These are phyloP conservation scores for Daldinia sp. DNA, from an alignment of 2,329 filamentous ascomycete species.

Conservation along the genomic window DNA sequence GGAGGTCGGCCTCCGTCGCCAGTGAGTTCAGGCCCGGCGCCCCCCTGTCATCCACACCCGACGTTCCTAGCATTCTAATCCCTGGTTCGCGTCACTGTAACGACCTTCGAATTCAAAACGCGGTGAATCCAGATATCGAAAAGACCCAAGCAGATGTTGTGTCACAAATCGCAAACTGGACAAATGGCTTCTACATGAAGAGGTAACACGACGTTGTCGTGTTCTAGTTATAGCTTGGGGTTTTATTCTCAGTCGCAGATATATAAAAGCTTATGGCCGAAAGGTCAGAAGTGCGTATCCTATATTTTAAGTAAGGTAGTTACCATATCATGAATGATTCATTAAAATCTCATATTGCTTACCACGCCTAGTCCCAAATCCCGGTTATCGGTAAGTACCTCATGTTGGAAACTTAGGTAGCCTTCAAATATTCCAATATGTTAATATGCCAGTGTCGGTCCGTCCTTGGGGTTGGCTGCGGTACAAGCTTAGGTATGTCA, in stretches of 20 bases:
- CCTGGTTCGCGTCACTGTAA: slow-evolving; percentile 67
- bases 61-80: slow-evolving; percentile 66
- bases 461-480: background rate
- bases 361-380: too few species aligned
- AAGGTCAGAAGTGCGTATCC: background rate
- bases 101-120: slow-evolving; percentile 63
- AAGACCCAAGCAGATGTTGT: slow-evolving; percentile 32
- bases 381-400: too few species aligned
- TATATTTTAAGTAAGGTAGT: background rate
- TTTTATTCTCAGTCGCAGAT: background rate
- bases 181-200: slow-evolving; percentile 32
- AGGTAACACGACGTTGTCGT: background rate
- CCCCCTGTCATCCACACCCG: slow-evolving; percentile 59
- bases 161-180: slow-evolving; percentile 38
- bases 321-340: background rate
- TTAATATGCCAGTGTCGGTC: background rate
- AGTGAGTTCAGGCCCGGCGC: slow-evolving; percentile 67
- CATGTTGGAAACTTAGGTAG: too few species aligned
- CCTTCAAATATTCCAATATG: too few species aligned
- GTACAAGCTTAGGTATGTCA: background rate
- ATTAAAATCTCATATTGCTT: too few species aligned
- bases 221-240: background rate
- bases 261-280: background rate
- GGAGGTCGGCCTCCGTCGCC: slow-evolving; percentile 66
- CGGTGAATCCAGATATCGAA: slow-evolving; percentile 28